Evolutionary conservation across 345 rosid species (phyloP), one percentile per base, ranked within the genome.

Genomic region (Cardamine occulta): DNA sequence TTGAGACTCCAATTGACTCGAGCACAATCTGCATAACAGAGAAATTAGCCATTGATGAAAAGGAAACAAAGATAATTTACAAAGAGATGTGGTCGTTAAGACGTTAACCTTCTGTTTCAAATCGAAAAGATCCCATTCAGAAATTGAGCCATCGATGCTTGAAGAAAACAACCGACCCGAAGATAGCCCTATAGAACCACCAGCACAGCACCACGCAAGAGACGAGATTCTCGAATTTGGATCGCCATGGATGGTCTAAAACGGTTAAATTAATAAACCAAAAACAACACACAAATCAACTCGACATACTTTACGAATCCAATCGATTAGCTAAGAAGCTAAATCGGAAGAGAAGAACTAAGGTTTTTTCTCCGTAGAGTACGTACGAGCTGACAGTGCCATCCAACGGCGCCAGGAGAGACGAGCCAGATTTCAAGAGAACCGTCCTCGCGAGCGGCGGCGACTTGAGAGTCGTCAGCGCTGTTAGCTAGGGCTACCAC

Each of bases 351-450:
- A 68, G 69, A 62, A 54, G 37, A 45, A 54, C 42, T 3, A 63
- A 7, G 64, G 17, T 8, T 62, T 54, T 17, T 34, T 56, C 13
- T 32, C 35, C 70, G 65, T 60, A 68, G 49, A 18, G 66, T 82
- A 94, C 96, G 59, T 86, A 94, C 97, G 88, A 91, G 88, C 78
- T 91, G 98, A 79, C 94, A 85, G 94, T 94, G 97, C 98, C 98
- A 94, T 60, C 97, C 95, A 51, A 90, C 88, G 51, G 97, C 84
- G 68, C 97, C 96, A 29, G 97, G 95, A 44, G 96, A 90, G 15
- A 94, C 96, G 9, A 91, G 96, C 98, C 98, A 91, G 84, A 94
- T 86, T 89, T 94, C 98, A 12, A 94, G 89, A 21, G 98, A 87
- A 73, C 97, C 93, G 71, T 91, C 96, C 60, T 91, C 93, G 49